phyloP scores from a whole-genome alignment of 2,329 filamentous ascomycete genomes.

The Colletotrichum tanaceti region DNA sequence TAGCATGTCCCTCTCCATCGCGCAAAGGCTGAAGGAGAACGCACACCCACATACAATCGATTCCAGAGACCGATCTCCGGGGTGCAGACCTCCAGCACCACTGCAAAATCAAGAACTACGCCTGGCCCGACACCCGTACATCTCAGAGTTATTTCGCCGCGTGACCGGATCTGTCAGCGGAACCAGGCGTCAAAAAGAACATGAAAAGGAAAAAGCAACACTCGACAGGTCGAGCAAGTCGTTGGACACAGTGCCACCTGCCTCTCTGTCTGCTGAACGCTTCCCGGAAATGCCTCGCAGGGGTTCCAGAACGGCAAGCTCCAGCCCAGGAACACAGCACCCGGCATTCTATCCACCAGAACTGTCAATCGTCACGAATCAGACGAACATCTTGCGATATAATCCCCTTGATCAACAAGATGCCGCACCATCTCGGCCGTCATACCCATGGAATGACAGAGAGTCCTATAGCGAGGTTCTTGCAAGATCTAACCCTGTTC shows the following conservation, averaged over 20 bases:
- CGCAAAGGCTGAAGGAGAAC: slow-evolving; percentile 5
- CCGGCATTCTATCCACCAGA: slow-evolving; percentile 47
- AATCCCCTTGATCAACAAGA: slow-evolving; percentile 39
- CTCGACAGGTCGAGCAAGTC: neutral
- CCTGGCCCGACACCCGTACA: neutral
- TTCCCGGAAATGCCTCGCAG: slow-evolving; percentile 12
- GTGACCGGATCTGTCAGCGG: slow-evolving; percentile 5
- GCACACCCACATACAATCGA: neutral
- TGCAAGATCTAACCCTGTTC: slow-evolving; percentile 11
- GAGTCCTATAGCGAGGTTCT: slow-evolving; percentile 26
- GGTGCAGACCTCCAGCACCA: neutral
- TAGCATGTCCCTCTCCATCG: slow-evolving; percentile 1
- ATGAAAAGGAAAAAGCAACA: neutral
- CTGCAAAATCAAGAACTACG: neutral
- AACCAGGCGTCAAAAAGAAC: neutral
- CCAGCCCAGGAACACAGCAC: slow-evolving; percentile 46
- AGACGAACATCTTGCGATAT: slow-evolving; percentile 18
- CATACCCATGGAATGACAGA: neutral
- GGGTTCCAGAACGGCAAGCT: slow-evolving; percentile 48
- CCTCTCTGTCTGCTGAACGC: neutral
- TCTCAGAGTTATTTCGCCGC: neutral
- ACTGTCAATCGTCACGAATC: slow-evolving; percentile 35
- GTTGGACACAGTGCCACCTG: neutral
- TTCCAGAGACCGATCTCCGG: too few relatives aligned
- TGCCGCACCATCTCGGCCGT: slow-evolving; percentile 33